Evolutionary conservation across 495 filamentous ascomycete species (phyloP), one percentile per base, ranked within the genome.

Genomic region (Letharia lupina): DNA sequence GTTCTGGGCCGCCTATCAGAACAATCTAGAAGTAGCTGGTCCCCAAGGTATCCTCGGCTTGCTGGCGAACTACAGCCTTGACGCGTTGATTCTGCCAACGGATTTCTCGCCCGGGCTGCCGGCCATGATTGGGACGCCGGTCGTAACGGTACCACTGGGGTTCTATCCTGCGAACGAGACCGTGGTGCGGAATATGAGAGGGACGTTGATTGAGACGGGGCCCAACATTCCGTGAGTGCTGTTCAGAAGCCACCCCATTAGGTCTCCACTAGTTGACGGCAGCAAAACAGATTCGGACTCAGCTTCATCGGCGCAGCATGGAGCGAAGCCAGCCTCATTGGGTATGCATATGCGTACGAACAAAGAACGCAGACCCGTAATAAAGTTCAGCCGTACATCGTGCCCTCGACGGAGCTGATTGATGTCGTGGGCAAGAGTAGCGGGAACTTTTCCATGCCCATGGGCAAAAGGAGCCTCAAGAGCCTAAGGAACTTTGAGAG

Each of bases 271-370:
- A 39, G 18, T 20, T 56, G 35, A 31, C n/a, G 11, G 37, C 33
- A 18, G 16, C 7, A 15, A 28, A 4, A 3, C 39, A 74, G 76
- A 10, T 85, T 86, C 67, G 85, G 86, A 2, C 70, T 88, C 42
- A 79, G 78, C 44, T 88, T 89, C 73, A 69, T 86, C 61, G 87
- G 84, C 0, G 59, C 63, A 1, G 78, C 77, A 52, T 90, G 79
- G 75, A 80, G 78, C 58, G 82, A 86, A 73, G 76, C 75, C 61
- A 77, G 70, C 59, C 75, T 87, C 59, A 84, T 90, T 60, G 84
- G 82, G n/a, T 80, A 82, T 73, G 86, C 86, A 40, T 89, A 86
- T 75, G 86, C 85, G 28, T 89, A 82, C 74, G 87, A 89, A 76
- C 87, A 89, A 73, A 74, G 79, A 66, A 88, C 84, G n/a, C 74